Evolutionary conservation across 495 filamentous ascomycete species (phyloP), one percentile per base, ranked within the genome.

Genomic region (Xylaria flabelliformis): DNA sequence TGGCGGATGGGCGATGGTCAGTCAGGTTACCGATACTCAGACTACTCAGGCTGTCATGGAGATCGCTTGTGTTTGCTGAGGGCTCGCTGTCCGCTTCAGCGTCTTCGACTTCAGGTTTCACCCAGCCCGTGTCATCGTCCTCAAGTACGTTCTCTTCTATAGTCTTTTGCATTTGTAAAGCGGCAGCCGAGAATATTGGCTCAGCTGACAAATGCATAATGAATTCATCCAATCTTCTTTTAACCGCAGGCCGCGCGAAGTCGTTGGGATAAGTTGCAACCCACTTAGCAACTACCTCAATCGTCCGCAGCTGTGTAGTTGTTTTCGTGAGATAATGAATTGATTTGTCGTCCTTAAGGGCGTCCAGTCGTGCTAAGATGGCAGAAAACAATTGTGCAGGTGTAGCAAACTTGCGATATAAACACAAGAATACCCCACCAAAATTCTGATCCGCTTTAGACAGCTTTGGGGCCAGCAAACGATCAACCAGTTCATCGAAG

Each of bases 331-430:
- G 85, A 64, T 83, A 85, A 65, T 89, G 85, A 56, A 87, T 84
- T 8, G 85, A 85, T 65, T 87, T 90, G 74, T 91, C 87, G 24
- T 85, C 83, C 76, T 89, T 88, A 44, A 91, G 85, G 41, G 84
- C 84, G 61, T 95, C 91, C 73, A 97, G 92, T 10, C 93, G 91
- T 68, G 83, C 82, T 34, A 94, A 82, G 72, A 98, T 90, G 19
- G 91, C 88, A 48, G 87, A 86, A 48, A 98, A 86, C 3, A 99
- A 86, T 50, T 91, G 86, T 17, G 85, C 85, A 0, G 96, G 96
- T 4, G 95, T 87, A 5, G 94, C 92, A 72, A 99, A 98, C 81
- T 95, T 97, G 65, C 96, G 92, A 78, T 97, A 98, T n/a, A 98
- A 86, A 71, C 94, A 97, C 24, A 98, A 83, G 76, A 98, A 98